Conservation (phyloP, 1,284 basidiomycete genomes). For the Cronartium ribicola region DNA sequence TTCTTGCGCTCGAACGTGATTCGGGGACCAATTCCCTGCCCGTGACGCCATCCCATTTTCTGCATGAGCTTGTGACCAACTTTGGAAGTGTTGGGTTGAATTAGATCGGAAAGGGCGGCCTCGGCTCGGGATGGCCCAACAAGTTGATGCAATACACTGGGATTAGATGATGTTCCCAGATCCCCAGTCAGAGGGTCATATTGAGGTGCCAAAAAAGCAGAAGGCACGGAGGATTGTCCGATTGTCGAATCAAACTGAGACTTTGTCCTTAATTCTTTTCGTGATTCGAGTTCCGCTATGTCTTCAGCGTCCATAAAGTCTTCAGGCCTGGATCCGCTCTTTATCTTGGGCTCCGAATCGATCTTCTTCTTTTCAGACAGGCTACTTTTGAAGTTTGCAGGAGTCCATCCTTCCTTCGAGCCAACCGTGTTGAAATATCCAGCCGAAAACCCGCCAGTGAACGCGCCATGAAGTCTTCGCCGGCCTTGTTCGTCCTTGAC, state of each 20-base stretch:
- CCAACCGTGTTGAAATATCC: constrained; percentile 97
- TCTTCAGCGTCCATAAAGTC: constrained; percentile 99
- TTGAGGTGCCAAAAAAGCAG: neutral
- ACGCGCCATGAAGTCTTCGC: constrained; percentile 87
- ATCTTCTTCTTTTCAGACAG: constrained; percentile 69
- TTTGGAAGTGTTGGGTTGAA: constrained; percentile 46
- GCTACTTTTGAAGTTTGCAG: constrained; percentile 65
- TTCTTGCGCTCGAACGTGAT: constrained; percentile 72
- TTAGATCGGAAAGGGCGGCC: constrained; percentile 45
- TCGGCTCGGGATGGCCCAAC: constrained; percentile 45
- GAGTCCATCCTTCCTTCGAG: constrained; percentile 96
- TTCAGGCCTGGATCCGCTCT: constrained; percentile 60
- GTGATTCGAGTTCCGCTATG: constrained; percentile 70
- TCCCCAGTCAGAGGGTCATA: constrained; percentile 43
- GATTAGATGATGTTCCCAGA: constrained; percentile 70
- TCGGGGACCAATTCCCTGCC: constrained; percentile 87
- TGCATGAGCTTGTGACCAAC: constrained; percentile 72
- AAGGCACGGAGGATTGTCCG: constrained; percentile 29
- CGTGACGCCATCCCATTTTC: constrained; percentile 91
- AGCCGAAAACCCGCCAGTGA: constrained; percentile 95
- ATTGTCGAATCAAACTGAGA: constrained; percentile 27
- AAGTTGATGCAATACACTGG: constrained; percentile 46
- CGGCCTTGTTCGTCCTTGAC: constrained; percentile 91
- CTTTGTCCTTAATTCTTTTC: constrained; percentile 58
- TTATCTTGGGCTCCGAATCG: constrained; percentile 56